phyloP scores from a whole-genome alignment of 371 early-diverging fungal species.

The Mucor velutinosus region DNA sequence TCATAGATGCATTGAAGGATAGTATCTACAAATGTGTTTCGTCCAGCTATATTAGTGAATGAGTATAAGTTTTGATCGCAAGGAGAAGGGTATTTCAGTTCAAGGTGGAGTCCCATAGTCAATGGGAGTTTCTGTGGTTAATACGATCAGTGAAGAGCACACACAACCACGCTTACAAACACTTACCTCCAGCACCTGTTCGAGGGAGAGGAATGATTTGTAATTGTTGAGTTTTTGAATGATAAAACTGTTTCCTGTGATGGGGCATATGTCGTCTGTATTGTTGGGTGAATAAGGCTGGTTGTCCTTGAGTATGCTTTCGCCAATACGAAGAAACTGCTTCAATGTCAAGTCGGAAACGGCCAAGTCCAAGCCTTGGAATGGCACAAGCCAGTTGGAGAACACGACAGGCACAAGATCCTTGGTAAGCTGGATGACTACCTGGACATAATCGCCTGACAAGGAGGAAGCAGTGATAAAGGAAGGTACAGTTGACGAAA shows the following conservation, averaged over 20 bases:
- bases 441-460: constrained; percentile 78
- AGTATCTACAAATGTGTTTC: constrained; percentile 83
- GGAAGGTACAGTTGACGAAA: constrained; percentile 61
- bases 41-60: constrained; percentile 60
- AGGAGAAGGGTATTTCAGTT: constrained; percentile 80
- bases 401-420: constrained; percentile 91
- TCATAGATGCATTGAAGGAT: constrained; percentile 83
- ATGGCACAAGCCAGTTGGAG: constrained; percentile 68
- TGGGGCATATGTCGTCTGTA: constrained; percentile 22
- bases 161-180: background rate
- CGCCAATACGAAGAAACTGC: constrained; percentile 58
- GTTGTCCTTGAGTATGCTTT: constrained; percentile 21
- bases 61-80: constrained; percentile 56
- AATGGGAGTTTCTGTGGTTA: constrained; percentile 65
- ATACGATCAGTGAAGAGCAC: background rate
- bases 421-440: constrained; percentile 88
- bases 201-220: constrained; percentile 68
- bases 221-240: constrained; percentile 41
- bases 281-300: background rate
- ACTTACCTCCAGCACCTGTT: constrained; percentile 75
- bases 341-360: constrained; percentile 62
- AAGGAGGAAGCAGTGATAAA: constrained; percentile 82
- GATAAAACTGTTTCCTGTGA: constrained; percentile 42
- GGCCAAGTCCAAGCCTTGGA: constrained; percentile 59
- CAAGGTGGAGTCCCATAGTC: constrained; percentile 80